Evolutionary conservation across 129 eudicot genomes (phyloP).

Genomic region (Flaveria linearis): DNA sequence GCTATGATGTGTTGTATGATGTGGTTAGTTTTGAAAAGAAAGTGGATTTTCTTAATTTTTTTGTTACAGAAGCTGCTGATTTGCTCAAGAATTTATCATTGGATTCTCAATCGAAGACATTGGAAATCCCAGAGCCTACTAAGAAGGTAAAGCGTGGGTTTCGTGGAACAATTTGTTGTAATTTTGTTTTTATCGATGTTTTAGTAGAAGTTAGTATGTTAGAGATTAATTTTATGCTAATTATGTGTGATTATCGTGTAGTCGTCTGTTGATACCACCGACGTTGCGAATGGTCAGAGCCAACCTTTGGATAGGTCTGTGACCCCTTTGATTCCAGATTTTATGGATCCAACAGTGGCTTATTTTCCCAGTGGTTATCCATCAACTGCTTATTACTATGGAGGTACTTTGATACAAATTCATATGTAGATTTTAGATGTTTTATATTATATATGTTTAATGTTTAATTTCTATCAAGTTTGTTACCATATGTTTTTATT

Average conservation of each 20-base stretch:
- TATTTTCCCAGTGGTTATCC: conserved; percentile 45
- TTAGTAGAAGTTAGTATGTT: not conserved
- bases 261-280: conserved; percentile 25
- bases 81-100: conserved; percentile 74
- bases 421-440: not conserved
- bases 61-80: conserved; percentile 67
- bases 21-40: not conserved
- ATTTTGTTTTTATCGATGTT: not conserved
- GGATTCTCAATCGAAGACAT: conserved; percentile 65
- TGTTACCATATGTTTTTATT: not conserved
- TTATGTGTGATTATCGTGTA: no score
- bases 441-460: no score
- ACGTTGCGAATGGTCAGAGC: conserved; percentile 45
- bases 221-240: no score
- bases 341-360: conserved; percentile 61
- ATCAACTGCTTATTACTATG: conserved; percentile 52
- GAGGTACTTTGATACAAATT: conserved; percentile 37
- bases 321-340: conserved; percentile 58
- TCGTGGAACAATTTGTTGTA: not conserved
- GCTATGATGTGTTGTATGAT: not conserved
- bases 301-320: conserved; percentile 57
- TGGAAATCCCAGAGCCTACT: conserved; percentile 60
- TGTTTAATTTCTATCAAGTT: not conserved
- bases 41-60: conserved; percentile 27
- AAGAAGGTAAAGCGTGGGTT: conserved; percentile 55